phyloP scores from a whole-genome alignment of 768 basidiomycete species.

The Pulveroboletus frians region DNA sequence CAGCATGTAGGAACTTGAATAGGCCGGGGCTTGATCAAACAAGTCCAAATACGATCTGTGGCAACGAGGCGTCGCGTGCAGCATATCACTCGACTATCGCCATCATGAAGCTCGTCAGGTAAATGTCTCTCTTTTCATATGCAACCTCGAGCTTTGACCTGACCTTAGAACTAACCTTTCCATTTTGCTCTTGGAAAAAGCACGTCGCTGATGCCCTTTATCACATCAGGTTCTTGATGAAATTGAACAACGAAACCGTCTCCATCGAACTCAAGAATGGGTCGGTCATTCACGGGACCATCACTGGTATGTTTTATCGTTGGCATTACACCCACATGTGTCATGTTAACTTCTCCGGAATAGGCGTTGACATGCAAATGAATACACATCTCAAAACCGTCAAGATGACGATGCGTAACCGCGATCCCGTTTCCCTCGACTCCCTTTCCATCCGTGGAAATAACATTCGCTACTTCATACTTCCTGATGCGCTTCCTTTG shows the following conservation, averaged over 20 bases:
- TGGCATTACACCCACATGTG: not conserved
- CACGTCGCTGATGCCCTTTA: conserved; percentile 16
- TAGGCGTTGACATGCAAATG: conserved; percentile 99
- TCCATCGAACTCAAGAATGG: conserved; percentile 98
- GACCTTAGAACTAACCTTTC: conserved; percentile 1
- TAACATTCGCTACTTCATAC: conserved; percentile 93
- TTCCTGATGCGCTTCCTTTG: conserved; percentile 95
- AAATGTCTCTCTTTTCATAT: conserved; percentile 13
- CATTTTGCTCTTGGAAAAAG: conserved; percentile 5
- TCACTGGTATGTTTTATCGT: conserved; percentile 65
- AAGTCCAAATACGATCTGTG: conserved; percentile 21
- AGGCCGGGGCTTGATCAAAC: conserved; percentile 8
- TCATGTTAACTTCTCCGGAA: conserved; percentile 7
- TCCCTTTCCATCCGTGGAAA: conserved; percentile 92
- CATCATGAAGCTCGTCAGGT: conserved; percentile 85
- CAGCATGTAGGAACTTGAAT: no score
- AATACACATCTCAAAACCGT: conserved; percentile 98
- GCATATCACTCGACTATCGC: conserved; percentile 24
- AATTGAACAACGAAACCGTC: conserved; percentile 98
- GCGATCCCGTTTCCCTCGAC: conserved; percentile 83
- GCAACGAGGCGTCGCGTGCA: conserved; percentile 5
- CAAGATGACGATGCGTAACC: conserved; percentile 91
- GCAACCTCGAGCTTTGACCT: conserved; percentile 3
- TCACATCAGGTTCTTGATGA: conserved; percentile 87
- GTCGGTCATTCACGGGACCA: conserved; percentile 90